Conservation (phyloP, 225 moss, liverwort and hornwort genomes). For the Sphagnum tenellum region DNA sequence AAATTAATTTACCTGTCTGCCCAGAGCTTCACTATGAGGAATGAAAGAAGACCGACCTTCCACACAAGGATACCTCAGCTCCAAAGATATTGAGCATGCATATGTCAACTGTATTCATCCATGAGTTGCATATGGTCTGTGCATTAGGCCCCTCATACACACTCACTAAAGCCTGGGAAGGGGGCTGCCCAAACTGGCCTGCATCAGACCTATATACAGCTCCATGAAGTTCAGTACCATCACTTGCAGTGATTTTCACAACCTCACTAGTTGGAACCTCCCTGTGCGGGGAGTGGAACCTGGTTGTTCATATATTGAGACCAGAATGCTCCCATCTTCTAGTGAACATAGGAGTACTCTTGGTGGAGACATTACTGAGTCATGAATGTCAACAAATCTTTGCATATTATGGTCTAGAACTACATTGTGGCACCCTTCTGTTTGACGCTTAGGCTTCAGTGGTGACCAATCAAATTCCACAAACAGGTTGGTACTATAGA, state of each 20-base stretch:
- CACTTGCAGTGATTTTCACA: constrained; percentile 63
- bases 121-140: constrained; percentile 97
- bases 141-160: constrained; percentile 98
- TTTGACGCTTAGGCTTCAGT: constrained; percentile 71
- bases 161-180: constrained; percentile 89
- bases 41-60: constrained; percentile 73
- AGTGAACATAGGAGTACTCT: constrained; percentile 79
- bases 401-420: constrained; percentile 95
- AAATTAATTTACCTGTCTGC: too few relatives aligned
- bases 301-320: constrained; percentile 92
- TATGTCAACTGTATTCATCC: constrained; percentile 99
- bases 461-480: constrained; percentile 51
- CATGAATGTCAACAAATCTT: constrained; percentile 95
- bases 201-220: constrained; percentile 85
- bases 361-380: constrained; percentile 84
- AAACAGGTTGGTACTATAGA: constrained; percentile 76
- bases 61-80: constrained; percentile 96
- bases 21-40: too few relatives aligned
- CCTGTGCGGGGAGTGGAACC: constrained; percentile 79
- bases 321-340: constrained; percentile 67
- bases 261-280: constrained; percentile 86
- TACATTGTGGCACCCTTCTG: constrained; percentile 90
- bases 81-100: constrained; percentile 95
- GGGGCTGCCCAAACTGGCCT: constrained; percentile 83
- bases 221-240: constrained; percentile 89